Conservation (phyloP, 495 filamentous ascomycete genomes). For the Lophiostoma macrostomum region DNA sequence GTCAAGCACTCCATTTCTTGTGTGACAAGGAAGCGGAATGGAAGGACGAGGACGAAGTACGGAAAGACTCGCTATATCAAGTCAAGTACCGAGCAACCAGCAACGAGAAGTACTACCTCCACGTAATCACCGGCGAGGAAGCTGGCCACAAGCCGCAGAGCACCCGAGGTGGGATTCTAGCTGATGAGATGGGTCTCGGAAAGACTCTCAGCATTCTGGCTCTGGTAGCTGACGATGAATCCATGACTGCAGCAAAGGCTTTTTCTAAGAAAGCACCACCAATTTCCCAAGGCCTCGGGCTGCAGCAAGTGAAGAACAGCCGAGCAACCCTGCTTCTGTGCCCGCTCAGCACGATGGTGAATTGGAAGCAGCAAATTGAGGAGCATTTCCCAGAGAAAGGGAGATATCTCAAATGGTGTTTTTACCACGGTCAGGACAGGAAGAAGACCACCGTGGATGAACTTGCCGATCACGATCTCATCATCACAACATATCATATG, state of each 20-base stretch:
- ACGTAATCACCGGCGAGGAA: conserved; percentile 77
- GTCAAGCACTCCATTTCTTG: conserved; percentile 89
- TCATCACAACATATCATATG: conserved; percentile 89
- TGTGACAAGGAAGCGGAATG: conserved; percentile 68
- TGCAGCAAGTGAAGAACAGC: conserved; percentile 53
- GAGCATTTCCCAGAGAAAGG: conserved; percentile 67
- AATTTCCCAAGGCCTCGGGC: conserved; percentile 29
- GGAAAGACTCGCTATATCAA: conserved; percentile 74
- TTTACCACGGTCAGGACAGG: conserved; percentile 80
- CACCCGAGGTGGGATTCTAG: conserved; percentile 80
- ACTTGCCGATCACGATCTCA: conserved; percentile 71
- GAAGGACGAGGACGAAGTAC: conserved; percentile 53
- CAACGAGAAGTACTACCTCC: conserved; percentile 60
- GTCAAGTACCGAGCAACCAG: conserved; percentile 46
- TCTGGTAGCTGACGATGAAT: conserved; percentile 55
- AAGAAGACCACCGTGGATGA: conserved; percentile 55
- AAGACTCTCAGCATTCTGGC: conserved; percentile 90
- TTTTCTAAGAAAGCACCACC: conserved; percentile 53
- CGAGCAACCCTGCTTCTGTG: conserved; percentile 85
- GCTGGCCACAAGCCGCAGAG: conserved; percentile 63
- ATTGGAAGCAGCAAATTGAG: conserved; percentile 89
- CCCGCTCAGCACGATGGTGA: conserved; percentile 82
- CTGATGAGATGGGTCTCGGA: conserved; percentile 97
- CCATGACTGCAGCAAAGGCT: conserved; percentile 54
- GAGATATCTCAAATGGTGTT: conserved; percentile 59